phyloP scores from a whole-genome alignment of 306 rosid genomes.

The Erythrophleum fordii region DNA sequence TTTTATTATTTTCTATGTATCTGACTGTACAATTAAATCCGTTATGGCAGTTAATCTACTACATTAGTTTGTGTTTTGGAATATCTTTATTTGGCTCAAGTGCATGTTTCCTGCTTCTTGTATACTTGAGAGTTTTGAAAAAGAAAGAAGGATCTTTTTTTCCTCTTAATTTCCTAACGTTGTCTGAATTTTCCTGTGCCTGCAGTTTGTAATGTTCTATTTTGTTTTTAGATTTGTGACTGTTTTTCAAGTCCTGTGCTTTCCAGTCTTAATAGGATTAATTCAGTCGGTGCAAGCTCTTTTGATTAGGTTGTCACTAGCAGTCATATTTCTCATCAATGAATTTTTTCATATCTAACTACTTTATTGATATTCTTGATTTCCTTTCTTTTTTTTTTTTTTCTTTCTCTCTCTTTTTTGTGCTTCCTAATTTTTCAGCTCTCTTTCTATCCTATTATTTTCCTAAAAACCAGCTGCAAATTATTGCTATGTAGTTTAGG shows the following conservation, averaged over 20 bases:
- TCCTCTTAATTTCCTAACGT: neutral
- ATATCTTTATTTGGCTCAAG: neutral
- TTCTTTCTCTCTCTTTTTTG: neutral
- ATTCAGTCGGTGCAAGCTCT: neutral
- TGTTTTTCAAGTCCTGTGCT: slow-evolving; percentile 11
- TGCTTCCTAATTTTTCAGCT: neutral
- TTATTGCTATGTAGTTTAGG: neutral
- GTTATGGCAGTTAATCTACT: neutral
- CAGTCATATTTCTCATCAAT: neutral
- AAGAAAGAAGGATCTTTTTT: neutral
- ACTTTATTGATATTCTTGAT: neutral
- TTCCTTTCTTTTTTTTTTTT: neutral
- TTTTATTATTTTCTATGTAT: slow-evolving; percentile 6
- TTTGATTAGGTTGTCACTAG: neutral
- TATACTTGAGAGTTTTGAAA: neutral
- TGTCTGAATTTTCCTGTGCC: neutral
- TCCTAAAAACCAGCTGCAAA: neutral
- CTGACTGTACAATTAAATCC: slow-evolving; percentile 2
- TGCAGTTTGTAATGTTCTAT: slow-evolving; percentile 16
- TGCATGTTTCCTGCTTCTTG: slow-evolving; percentile 28
- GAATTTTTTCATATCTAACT: neutral
- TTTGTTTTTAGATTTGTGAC: slow-evolving; percentile 11
- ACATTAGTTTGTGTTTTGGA: neutral
- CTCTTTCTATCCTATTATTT: neutral
- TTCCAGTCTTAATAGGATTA: slow-evolving; percentile 14